phyloP scores from a whole-genome alignment of 768 basidiomycete species.

The Suillus discolor region DNA sequence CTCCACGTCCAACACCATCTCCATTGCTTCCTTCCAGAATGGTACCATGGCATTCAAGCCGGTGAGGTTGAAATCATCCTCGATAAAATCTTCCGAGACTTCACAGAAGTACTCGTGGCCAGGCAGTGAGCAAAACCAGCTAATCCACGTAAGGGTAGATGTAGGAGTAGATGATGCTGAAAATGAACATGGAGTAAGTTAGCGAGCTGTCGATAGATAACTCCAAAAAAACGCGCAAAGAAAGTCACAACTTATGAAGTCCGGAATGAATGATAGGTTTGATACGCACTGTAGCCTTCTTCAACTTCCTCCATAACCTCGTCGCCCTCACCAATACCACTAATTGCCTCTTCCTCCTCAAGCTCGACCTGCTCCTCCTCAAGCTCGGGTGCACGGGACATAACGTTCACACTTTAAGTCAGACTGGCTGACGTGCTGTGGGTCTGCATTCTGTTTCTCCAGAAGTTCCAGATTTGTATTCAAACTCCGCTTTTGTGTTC shows the following conservation, averaged over 20 bases:
- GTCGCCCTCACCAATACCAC: constrained; percentile 63
- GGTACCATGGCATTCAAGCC: constrained; percentile 95
- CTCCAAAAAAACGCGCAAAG: constrained; percentile 1
- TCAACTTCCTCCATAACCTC: constrained; percentile 76
- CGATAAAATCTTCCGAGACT: constrained; percentile 98
- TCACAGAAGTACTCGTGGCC: constrained; percentile 99
- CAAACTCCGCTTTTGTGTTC: constrained; percentile 28
- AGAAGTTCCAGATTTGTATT: constrained; percentile 31
- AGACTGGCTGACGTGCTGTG: constrained; percentile 26
- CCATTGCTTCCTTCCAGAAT: constrained; percentile 99
- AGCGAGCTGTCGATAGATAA: constrained; percentile 2
- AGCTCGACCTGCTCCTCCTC: constrained; percentile 54
- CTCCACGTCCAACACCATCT: constrained; percentile 99
- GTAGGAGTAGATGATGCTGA: constrained; percentile 88
- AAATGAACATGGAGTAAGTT: background rate
- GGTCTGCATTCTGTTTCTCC: constrained; percentile 19
- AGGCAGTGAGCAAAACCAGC: constrained; percentile 93
- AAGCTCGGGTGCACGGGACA: constrained; percentile 41
- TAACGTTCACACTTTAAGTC: constrained; percentile 26
- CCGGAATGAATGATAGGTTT: constrained; percentile 18
- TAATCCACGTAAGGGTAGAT: constrained; percentile 93
- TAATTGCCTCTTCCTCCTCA: constrained; percentile 65
- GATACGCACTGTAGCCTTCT: constrained; percentile 76
- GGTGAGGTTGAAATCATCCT: constrained; percentile 99
- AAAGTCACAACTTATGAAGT: constrained; percentile 8